Evolutionary conservation across 2,329 filamentous ascomycete species (phyloP), one percentile per base, ranked within the genome.

Genomic region (Alternaria brassicae): DNA sequence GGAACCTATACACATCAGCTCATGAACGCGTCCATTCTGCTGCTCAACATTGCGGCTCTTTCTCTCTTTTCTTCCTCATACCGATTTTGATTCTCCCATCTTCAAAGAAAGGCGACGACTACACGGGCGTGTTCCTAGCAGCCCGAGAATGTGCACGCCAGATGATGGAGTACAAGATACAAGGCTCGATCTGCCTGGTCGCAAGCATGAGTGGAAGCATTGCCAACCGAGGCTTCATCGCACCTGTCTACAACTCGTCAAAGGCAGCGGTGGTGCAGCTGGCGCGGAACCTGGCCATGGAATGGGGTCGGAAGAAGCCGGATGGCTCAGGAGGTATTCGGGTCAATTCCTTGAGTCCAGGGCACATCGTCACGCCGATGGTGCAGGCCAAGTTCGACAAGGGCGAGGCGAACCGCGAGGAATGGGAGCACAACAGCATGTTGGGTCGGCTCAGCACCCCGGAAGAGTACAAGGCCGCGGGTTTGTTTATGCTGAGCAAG

Each of bases 381-480:
- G 91, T 94, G 1, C 85, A 91, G 73, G 85, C 86, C 59, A 86
- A 96, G 37, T 94, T 96, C 71, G 83, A 87, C 63, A 84, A 88
- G 61, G 85, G 88, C 62, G 84, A 90, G 65, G 89, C 87, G 60
- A 90, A 91, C 0, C 73, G 70, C 34, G 68, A 72, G 23, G 84
- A 88, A 62, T 96, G 92, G 92, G 86, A 90, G 37, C 87, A 85
- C 68, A 88, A 93, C 77, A 96, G 93, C 77, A 95, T 96, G 91
- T 82, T 96, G 45, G 88, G 73, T 1, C 58, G 75, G 52, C 52
- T 78, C 37, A 73, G 70, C 41, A 68, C 36, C 15, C 72, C 75
- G 0, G 75, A 77, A 51, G 76, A 77, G 53, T 78, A 73, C 61
- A 76, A 75, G 56, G 72, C 71, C 4, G 73, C 65, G 3, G 75